phyloP scores from a whole-genome alignment of 768 basidiomycete genomes.

The Xanthoconium stramineum region DNA sequence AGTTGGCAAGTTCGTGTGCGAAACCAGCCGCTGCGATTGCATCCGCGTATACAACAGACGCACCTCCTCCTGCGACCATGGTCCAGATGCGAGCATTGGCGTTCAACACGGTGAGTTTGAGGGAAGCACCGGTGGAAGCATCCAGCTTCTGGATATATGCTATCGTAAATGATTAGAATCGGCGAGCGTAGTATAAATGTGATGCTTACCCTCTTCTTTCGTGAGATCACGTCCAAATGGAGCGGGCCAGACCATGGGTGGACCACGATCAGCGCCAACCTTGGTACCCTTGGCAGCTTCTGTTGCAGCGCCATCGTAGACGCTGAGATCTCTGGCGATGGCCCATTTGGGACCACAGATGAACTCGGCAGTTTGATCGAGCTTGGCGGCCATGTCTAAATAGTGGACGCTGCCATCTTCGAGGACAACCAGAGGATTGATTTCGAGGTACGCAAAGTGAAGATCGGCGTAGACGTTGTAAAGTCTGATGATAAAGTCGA shows the following conservation, averaged over 20 bases:
- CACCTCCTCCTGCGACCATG: conserved; percentile 98
- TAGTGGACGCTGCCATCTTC: conserved; percentile 84
- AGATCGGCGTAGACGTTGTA: conserved; percentile 98
- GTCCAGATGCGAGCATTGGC: conserved; percentile 96
- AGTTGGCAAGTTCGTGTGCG: conserved; percentile 97
- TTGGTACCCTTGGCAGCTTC: conserved; percentile 39
- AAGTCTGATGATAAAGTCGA: conserved; percentile 91
- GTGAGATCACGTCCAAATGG: conserved; percentile 97
- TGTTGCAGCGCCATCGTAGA: conserved; percentile 53
- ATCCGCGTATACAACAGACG: conserved; percentile 65
- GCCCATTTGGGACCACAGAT: conserved; percentile 99
- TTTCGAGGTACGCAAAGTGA: conserved; percentile 99
- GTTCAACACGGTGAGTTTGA: conserved; percentile 97
- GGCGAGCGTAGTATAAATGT: fast-evolving
- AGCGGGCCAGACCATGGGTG: conserved; percentile 95
- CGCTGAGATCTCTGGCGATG: conserved; percentile 84
- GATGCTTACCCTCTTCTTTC: conserved; percentile 69
- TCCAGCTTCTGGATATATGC: conserved; percentile 99
- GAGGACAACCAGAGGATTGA: conserved; percentile 96
- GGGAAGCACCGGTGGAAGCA: conserved; percentile 93
- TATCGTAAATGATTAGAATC: conserved; percentile 1
- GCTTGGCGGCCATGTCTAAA: conserved; percentile 99
- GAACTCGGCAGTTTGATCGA: conserved; percentile 98
- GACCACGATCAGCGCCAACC: conserved; percentile 88
- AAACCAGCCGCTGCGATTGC: conserved; percentile 91